A percentile compares a stretch with the other conserved stretches of the same genome.
Evolutionary conservation across 345 rosid species (phyloP).

Genomic region (Lepidium aucheri): DNA sequence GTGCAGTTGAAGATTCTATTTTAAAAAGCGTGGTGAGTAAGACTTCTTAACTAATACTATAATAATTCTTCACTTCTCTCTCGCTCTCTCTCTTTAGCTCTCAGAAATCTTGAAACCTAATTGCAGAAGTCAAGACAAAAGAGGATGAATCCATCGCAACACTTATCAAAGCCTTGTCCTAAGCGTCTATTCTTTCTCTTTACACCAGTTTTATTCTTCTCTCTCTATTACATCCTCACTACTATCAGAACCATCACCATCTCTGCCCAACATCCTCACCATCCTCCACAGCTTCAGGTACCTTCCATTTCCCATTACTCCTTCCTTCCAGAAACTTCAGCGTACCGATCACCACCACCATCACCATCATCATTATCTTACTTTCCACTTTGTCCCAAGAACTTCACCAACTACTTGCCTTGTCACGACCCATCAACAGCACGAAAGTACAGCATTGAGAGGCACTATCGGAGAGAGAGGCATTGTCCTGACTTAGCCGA

Average conservation of each 20-base stretch:
- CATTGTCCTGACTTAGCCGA: constrained; percentile 40
- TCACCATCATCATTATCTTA: neutral
- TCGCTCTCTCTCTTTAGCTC: neutral
- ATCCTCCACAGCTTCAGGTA: constrained; percentile 10
- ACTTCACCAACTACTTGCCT: constrained; percentile 53
- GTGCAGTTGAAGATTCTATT: too few species aligned
- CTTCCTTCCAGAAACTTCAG: constrained; percentile 11
- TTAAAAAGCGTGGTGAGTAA: too few species aligned
- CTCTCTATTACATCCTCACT: constrained; percentile 7
- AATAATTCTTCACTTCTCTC: too few species aligned
- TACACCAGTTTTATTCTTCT: constrained; percentile 8
- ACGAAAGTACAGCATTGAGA: constrained; percentile 22
- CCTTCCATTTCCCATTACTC: constrained; percentile 8
- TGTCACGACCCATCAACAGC: constrained; percentile 49
- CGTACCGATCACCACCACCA: neutral
- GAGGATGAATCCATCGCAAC: constrained; percentile 3
- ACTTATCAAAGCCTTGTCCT: constrained; percentile 6
- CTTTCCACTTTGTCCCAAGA: constrained; percentile 39
- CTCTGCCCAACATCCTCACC: constrained; percentile 28
- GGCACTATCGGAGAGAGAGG: constrained; percentile 44
- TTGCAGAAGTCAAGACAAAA: neutral
- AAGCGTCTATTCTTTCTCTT: constrained; percentile 5
- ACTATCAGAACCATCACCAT: constrained; percentile 5
- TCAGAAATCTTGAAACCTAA: constrained; percentile 1
- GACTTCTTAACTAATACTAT: too few species aligned